Base-by-base conservation (phyloP, 257 asterid species). In the Prunella vulgaris region DNA sequence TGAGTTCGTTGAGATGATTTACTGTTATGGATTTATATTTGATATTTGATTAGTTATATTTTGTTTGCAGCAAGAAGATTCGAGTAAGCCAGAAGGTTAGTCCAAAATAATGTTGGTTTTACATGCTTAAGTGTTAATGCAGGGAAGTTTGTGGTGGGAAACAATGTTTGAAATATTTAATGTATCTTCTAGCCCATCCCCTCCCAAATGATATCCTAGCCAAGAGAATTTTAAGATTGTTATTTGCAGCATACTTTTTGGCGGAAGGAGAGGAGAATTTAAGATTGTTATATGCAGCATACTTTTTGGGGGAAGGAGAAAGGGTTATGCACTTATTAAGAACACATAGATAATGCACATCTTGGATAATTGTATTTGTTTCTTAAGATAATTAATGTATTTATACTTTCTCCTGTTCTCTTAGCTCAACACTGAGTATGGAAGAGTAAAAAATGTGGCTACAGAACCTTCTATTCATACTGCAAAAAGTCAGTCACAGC, bases 51-150 rank as follows among this genome's bases (percentile, higher is more conserved):
- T 79, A 22, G 64, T n/a, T 27, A 3, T 21, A 18, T 17, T 27
- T 15, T 35, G 38, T 35, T 44, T 77, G 82, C 99, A 94, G 99
- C 87, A 88, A 86, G 90, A 94, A 81, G 90, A 83, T 91, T 82
- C 91, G 99, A 64, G 56, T 84, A 5, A 87, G 85, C 52, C 84
- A 87, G 44, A 94, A 94, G 99, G 97, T 92, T 52, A 54, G 87
- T 82, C 17, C 73, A 61, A 37, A 30, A 13, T 38, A 57, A 52
- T 37, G 3, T 62, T 49, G 66, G 42, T 60, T 32, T 59, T 25
- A n/a, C 2, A 33, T 2, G 17, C 71, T 75, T 64, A 15, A 24
- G 68, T 71, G 64, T 30, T 80, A 49, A 61, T 68, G 44, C 68
- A 64, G 37, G 48, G 24, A 53, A 40, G 32, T 27, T n/a, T 5